Evolutionary conservation across 1,284 basidiomycete species (phyloP), one percentile per base, ranked within the genome.

Genomic region (Leccinum griseonigrum): DNA sequence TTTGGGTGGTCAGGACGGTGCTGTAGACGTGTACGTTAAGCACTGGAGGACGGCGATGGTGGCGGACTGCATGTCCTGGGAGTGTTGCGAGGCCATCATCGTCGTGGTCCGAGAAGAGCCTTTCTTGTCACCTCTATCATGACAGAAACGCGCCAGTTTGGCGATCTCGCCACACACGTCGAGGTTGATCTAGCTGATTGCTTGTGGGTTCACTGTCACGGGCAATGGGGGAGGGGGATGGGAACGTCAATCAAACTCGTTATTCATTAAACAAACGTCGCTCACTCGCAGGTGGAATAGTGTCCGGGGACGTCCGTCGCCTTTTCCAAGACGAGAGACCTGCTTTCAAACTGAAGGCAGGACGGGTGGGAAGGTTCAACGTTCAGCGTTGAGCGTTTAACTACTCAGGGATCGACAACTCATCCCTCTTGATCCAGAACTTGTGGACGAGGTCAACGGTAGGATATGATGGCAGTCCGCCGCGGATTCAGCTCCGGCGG

Each of bases 341-440:
- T 80, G 22, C 80, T 79, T n/a, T 78, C 70, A 57, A 85, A 82
- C 9, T 75, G 65, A 5, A 74, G 74, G 9, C 84, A 83, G 10
- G 69, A 59, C 0, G 78, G 74, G 5, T 82, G 77, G 61, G 72
- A 69, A 1, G 76, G 68, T 4, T 74, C 64, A 7, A 82, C 71
- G 54, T 78, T 70, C 4, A 22, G 22, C 22, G 22, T 22, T 22
- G 22, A 22, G 22, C 22, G 22, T 22, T 22, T 22, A 95, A 78
- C 7, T 95, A 81, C 1, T 78, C 70, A 0, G 85, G 81, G 31
- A 95, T 76, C 14, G 81, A 85, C 71, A 95, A 95, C 56, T 89
- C 74, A 57, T 82, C 79, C 4, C 91, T 91, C 74, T 94, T 94
- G 73, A 93, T 81, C 89, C 89, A 94, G 69, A 92, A 82, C 67